phyloP scores from a whole-genome alignment of 2,329 filamentous ascomycete genomes.

The Diaporthe vaccinii region DNA sequence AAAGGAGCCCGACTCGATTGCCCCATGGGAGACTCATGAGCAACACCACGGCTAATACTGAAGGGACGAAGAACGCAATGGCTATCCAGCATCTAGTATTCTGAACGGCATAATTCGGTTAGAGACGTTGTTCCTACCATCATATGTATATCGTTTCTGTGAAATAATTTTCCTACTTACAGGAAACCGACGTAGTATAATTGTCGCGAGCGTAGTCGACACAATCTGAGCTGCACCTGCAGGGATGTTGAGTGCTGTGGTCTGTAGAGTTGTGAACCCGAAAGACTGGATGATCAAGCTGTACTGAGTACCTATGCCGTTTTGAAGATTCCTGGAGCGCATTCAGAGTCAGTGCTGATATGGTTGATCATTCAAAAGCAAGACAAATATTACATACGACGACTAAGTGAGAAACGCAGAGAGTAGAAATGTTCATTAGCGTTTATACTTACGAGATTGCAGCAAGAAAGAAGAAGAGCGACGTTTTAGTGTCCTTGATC shows the following conservation, averaged over 20 bases:
- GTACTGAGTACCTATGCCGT: conserved; percentile 15
- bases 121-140: not conserved
- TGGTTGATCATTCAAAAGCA: not conserved
- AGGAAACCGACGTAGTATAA: conserved; percentile 7
- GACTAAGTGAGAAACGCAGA: too few relatives aligned
- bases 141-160: too few relatives aligned
- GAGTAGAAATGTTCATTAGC: not conserved
- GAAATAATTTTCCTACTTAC: not conserved
- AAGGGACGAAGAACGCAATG: conserved; percentile 1
- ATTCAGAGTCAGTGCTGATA: not conserved
- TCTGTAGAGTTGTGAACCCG: conserved; percentile 11
- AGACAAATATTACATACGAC: not conserved
- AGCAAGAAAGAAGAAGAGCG: conserved; percentile 28
- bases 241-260: conserved; percentile 21
- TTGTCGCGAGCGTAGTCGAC: not conserved
- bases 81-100: conserved; percentile 17
- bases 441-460: conserved; percentile 12
- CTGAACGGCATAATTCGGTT: not conserved
- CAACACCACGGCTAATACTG: not conserved
- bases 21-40: conserved; percentile 24
- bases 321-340: conserved; percentile 1
- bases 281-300: conserved; percentile 28
- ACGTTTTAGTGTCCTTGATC: conserved; percentile 5
- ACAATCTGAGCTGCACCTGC: conserved; percentile 19
- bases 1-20: not conserved